Conservation (phyloP, 306 rosid species). For the Adenanthera pavonina region DNA sequence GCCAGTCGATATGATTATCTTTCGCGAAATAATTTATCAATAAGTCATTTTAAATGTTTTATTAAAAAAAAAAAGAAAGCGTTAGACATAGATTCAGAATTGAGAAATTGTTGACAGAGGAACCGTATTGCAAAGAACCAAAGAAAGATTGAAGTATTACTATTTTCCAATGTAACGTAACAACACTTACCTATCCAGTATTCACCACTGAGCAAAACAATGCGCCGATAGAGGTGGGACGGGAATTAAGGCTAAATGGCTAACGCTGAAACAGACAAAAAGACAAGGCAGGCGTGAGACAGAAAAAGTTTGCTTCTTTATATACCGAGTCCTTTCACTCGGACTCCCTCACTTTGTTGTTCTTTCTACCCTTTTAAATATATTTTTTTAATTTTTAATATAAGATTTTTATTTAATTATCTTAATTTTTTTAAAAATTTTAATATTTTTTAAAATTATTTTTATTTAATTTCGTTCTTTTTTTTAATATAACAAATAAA, state of each 20-base stretch:
- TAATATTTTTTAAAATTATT: too few species aligned
- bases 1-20: too few species aligned
- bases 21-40: neutral
- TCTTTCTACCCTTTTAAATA: neutral
- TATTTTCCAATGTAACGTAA: neutral
- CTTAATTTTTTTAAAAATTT: too few species aligned
- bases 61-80: neutral
- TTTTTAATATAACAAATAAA: too few species aligned
- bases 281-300: neutral
- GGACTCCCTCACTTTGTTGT: neutral
- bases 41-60: neutral
- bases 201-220: neutral
- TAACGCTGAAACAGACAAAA: constrained; percentile 10
- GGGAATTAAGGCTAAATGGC: neutral
- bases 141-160: neutral
- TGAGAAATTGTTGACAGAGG: neutral
- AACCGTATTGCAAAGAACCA: neutral
- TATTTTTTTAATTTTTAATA: too few species aligned
- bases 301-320: neutral
- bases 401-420: too few species aligned
- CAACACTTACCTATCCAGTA: neutral
- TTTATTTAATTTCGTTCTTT: too few species aligned
- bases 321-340: neutral
- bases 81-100: neutral
- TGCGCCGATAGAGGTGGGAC: constrained; percentile 25